Evolutionary conservation across 1,139 yeast species (phyloP), one percentile per base, ranked within the genome.

Genomic region (Meyerozyma guilliermondii): DNA sequence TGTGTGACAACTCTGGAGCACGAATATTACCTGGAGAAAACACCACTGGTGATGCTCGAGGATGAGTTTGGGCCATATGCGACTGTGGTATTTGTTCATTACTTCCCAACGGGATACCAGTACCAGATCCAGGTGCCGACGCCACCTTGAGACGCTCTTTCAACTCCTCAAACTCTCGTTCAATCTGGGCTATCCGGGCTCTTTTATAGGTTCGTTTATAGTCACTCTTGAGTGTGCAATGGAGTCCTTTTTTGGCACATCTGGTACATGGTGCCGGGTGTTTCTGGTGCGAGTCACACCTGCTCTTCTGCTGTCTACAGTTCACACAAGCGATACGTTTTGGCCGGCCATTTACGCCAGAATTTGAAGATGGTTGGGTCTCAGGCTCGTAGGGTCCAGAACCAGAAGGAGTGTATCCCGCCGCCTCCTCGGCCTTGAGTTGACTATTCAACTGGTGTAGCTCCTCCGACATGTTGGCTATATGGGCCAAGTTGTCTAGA

Each of bases 251-350:
- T 58, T 85, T 86, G 11, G 66, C 56, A 59, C 98, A 92, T 48
- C 96, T 68, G 0, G 91, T 69, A 56, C 98, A 92, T 1, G 96
- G 86, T n/a, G 71, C 69, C 0, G 96, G 96, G 37, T 80, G 78
- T 43, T 70, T 74, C 47, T 84, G 89, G 48, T 76, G 80, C 8
- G 96, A 95, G 60, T 88, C 95, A 64, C 98, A 92, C 50, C 83
- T 79, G 22, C 92, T 62, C 63, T 92, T 92, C 59, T 92, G 98
- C 62, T 92, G 98, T 16, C 98, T 77, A 59, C 98, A 92, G 58
- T 91, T 96, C 2, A 87, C 89, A 67, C 98, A 92, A 0, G 98
- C 98, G 60, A 89, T 81, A 48, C 83, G 75, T 56, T 82, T 83
- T 13, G 59, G 56, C 43, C 55, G 64, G 4, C 59, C 60, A 3